These are phyloP conservation scores for Hydrangea macrophylla DNA, from an alignment of 148 eudicot species.

Conservation along the genomic window DNA sequence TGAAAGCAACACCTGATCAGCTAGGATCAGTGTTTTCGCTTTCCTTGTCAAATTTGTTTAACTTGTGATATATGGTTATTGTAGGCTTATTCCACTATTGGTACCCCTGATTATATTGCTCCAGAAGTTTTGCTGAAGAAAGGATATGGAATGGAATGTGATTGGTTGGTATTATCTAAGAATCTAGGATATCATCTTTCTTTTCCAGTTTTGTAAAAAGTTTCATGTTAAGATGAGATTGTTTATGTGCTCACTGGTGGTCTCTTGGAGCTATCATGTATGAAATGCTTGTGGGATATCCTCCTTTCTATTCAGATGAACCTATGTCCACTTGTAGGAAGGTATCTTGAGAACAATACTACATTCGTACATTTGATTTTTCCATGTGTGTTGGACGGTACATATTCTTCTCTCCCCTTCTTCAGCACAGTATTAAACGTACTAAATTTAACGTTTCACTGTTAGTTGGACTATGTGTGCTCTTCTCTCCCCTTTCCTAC, in stretches of 20 bases:
- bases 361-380: background rate
- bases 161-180: conserved; percentile 62
- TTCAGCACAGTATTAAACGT: no score
- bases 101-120: conserved; percentile 98
- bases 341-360: conserved; percentile 43
- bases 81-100: conserved; percentile 99
- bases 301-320: conserved; percentile 97
- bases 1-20: no score
- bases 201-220: background rate
- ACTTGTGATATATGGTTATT: conserved; percentile 16
- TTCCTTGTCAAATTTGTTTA: background rate
- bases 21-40: background rate
- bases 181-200: conserved; percentile 2
- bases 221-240: conserved; percentile 1
- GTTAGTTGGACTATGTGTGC: background rate
- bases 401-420: no score
- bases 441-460: no score
- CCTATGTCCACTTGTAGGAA: conserved; percentile 98
- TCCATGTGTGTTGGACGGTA: background rate
- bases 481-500: conserved; percentile 5
- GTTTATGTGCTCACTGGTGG: conserved; percentile 58
- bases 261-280: conserved; percentile 99
- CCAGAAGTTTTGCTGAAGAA: conserved; percentile 97
- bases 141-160: conserved; percentile 99
- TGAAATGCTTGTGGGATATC: conserved; percentile 99